phyloP scores from a whole-genome alignment of 805 yeast species.

The Pichia cabralensis region DNA sequence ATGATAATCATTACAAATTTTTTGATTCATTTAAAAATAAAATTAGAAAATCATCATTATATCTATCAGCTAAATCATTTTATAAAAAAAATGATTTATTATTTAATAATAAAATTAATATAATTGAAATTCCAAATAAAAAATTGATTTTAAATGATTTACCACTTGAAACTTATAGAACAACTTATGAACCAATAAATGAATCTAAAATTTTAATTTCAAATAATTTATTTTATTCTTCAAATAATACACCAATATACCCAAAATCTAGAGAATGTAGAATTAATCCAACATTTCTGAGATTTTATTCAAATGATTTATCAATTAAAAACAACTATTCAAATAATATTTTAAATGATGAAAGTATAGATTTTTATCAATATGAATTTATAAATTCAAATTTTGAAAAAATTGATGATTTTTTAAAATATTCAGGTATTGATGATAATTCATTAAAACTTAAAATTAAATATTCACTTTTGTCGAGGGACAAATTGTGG shows the following conservation, averaged over 20 bases:
- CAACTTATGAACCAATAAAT: neutral
- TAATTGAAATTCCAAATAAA: neutral
- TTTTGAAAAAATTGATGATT: slow-evolving; percentile 14
- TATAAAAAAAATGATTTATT: neutral
- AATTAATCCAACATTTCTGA: slow-evolving; percentile 38
- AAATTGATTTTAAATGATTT: slow-evolving; percentile 1
- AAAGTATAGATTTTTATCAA: slow-evolving; percentile 26
- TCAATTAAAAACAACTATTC: slow-evolving; percentile 25
- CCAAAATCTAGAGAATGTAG: slow-evolving; percentile 34
- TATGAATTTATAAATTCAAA: slow-evolving; percentile 20
- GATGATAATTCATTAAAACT: neutral
- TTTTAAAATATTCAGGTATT: slow-evolving; percentile 17
- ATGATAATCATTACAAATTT: too few species aligned
- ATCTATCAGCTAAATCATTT: neutral
- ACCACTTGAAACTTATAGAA: slow-evolving; percentile 4
- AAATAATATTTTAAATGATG: slow-evolving; percentile 24
- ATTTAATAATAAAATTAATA: neutral
- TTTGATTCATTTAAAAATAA: neutral
- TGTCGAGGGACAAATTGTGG: slow-evolving; percentile 44
- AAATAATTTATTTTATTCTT: neutral
- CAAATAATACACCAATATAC: too few species aligned
- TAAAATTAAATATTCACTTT: slow-evolving; percentile 27
- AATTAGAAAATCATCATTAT: neutral
- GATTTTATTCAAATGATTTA: slow-evolving; percentile 40
- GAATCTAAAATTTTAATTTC: neutral